phyloP scores from a whole-genome alignment of 2,329 filamentous ascomycete species.

The Colletotrichum scovillei region DNA sequence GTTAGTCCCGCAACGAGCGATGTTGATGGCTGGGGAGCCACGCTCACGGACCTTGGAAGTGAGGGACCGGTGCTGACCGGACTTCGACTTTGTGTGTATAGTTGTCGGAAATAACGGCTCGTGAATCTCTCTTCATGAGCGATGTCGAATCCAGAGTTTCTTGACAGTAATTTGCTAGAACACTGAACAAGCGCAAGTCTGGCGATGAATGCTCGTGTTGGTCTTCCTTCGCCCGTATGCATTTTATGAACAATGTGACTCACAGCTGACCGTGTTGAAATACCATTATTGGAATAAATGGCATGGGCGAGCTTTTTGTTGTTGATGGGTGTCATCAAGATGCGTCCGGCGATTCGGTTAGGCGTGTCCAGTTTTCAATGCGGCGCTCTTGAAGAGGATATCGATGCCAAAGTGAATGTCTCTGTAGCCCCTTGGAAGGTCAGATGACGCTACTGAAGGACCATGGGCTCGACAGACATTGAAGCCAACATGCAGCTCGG shows the following conservation, averaged over 20 bases:
- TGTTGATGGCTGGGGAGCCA: slow-evolving; percentile 11
- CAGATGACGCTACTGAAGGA: neutral
- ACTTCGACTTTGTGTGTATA: neutral
- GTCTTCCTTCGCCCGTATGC: neutral
- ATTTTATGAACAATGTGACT: neutral
- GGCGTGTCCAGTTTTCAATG: neutral
- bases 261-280: too few relatives aligned
- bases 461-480: neutral
- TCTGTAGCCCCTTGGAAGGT: neutral
- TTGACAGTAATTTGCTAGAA: neutral
- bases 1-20: neutral
- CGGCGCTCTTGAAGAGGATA: neutral
- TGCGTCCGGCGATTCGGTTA: neutral
- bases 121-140: neutral
- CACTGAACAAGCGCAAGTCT: neutral
- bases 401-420: neutral
- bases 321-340: neutral
- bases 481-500: neutral
- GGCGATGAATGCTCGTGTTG: neutral
- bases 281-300: neutral
- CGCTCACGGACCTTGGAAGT: slow-evolving; percentile 19
- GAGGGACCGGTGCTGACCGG: neutral
- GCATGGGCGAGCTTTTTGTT: neutral
- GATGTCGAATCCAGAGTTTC: neutral
- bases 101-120: neutral